Percentiles rank a stretch among this genome's conserved stretches.
phyloP scores from a whole-genome alignment of 768 basidiomycete species.

The Tremella fuciformis region DNA sequence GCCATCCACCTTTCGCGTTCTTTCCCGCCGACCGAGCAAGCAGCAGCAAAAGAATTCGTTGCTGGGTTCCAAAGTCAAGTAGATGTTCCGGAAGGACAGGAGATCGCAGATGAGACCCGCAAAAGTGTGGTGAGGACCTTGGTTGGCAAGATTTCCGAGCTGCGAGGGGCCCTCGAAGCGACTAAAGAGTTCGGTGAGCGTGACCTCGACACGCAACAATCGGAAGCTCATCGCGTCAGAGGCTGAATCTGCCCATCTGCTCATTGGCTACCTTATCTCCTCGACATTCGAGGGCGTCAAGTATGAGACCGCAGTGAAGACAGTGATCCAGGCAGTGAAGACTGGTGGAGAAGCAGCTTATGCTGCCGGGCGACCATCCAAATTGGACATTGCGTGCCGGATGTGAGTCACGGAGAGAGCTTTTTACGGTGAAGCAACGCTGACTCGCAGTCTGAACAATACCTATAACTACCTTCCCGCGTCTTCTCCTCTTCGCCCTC shows the following conservation, averaged over 20 bases:
- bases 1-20: constrained; percentile 43
- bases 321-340: constrained; percentile 36
- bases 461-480: constrained; percentile 49
- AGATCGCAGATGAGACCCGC: constrained; percentile 29
- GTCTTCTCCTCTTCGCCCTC: constrained; percentile 42
- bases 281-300: constrained; percentile 31
- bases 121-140: constrained; percentile 36
- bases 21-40: constrained; percentile 34
- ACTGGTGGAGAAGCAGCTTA: constrained; percentile 29
- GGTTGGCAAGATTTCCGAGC: constrained; percentile 37
- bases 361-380: constrained; percentile 19
- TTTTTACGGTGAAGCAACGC: background rate
- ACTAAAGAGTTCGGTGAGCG: constrained; percentile 45
- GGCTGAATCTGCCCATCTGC: constrained; percentile 43
- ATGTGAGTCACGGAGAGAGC: constrained; percentile 36
- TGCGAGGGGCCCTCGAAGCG: constrained; percentile 43
- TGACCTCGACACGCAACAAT: background rate
- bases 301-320: constrained; percentile 22
- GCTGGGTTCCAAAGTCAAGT: constrained; percentile 29
- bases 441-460: constrained; percentile 41
- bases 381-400: constrained; percentile 42
- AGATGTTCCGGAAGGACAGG: constrained; percentile 27
- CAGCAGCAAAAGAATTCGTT: constrained; percentile 35
- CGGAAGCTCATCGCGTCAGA: constrained; percentile 28
- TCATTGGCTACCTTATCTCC: constrained; percentile 38